phyloP scores from a whole-genome alignment of 2,329 filamentous ascomycete species.

The Myotisia sp. region DNA sequence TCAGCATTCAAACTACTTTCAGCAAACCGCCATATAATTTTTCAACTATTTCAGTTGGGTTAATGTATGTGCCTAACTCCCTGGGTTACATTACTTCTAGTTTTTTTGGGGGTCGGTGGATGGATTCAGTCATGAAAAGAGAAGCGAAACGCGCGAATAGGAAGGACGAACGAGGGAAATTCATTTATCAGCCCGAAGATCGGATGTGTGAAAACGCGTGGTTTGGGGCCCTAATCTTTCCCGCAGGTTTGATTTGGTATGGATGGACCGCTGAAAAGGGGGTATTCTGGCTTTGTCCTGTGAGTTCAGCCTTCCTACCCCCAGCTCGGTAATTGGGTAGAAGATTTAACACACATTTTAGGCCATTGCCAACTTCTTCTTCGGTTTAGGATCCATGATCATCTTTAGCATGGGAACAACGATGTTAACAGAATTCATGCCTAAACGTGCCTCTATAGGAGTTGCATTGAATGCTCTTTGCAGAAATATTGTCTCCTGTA shows the following conservation, averaged over 20 bases:
- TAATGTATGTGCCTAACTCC: slow-evolving; percentile 63
- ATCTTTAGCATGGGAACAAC: slow-evolving; percentile 61
- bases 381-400: slow-evolving; percentile 65
- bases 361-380: slow-evolving; percentile 55
- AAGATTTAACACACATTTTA: slow-evolving; percentile 14
- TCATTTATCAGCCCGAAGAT: slow-evolving; percentile 62
- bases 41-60: slow-evolving; percentile 52
- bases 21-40: slow-evolving; percentile 53
- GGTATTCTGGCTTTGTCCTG: slow-evolving; percentile 47
- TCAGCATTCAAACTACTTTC: slow-evolving; percentile 60
- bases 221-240: slow-evolving; percentile 57
- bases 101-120: slow-evolving; percentile 59
- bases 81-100: slow-evolving; percentile 58
- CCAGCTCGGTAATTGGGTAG: not conserved
- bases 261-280: slow-evolving; percentile 57
- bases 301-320: slow-evolving; percentile 24
- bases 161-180: slow-evolving; percentile 50
- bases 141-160: slow-evolving; percentile 57
- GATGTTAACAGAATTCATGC: slow-evolving; percentile 77
- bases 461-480: slow-evolving; percentile 73
- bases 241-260: slow-evolving; percentile 56
- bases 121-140: slow-evolving; percentile 65
- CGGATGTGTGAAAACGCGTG: slow-evolving; percentile 71
- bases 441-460: slow-evolving; percentile 52
- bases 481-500: slow-evolving; percentile 61